Conservation (phyloP, 2,329 filamentous ascomycete species). For the Cercospora nicotianae region DNA sequence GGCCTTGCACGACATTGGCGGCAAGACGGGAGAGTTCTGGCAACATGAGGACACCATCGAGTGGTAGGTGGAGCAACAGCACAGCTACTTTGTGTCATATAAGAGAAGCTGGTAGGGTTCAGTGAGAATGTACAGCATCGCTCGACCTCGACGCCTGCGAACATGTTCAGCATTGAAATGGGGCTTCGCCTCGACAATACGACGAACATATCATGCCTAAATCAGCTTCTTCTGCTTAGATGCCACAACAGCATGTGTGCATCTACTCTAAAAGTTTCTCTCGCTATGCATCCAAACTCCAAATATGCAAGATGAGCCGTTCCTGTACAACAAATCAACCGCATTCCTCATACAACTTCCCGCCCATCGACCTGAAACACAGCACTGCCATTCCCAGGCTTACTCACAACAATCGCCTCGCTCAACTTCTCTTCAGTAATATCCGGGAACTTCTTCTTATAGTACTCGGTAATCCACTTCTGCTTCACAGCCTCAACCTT, state of each 20-base stretch:
- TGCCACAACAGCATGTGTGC: not conserved
- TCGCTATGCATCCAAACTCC: not conserved
- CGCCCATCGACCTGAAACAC: constrained; percentile 36
- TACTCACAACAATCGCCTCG: constrained; percentile 82
- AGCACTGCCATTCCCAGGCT: constrained; percentile 70
- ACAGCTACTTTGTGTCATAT: not conserved
- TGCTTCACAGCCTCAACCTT: constrained; percentile 76
- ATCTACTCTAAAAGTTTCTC: not conserved
- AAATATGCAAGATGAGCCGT: not conserved
- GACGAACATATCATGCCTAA: not conserved
- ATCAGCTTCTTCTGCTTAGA: not conserved
- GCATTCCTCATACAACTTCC: constrained; percentile 13
- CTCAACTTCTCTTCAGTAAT: constrained; percentile 71
- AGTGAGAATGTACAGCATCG: not conserved
- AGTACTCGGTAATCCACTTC: constrained; percentile 81
- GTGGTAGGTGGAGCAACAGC: constrained; percentile 26
- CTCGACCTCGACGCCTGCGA: not conserved
- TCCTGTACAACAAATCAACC: not conserved
- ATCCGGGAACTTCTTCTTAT: constrained; percentile 67
- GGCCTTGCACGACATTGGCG: constrained; percentile 38
- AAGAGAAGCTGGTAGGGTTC: not conserved
- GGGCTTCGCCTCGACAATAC: not conserved
- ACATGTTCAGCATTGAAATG: not conserved
- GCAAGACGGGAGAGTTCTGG: constrained; percentile 40
- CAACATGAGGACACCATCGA: constrained; percentile 37